These are phyloP conservation scores for Cenchrus purpureus DNA, from an alignment of 176 grass and related monocot species.

Conservation along the genomic window DNA sequence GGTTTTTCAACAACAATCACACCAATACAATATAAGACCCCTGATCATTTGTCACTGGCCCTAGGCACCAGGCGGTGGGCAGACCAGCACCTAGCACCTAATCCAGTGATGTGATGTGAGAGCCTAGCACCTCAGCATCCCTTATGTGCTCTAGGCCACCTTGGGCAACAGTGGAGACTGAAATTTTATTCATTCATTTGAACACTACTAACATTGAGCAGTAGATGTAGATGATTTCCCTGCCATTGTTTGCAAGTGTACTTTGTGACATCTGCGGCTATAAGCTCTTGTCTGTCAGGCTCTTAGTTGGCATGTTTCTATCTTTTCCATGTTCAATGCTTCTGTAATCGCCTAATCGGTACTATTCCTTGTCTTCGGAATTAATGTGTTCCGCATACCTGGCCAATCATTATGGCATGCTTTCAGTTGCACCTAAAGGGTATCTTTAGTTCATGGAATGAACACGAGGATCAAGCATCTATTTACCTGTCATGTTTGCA, in stretches of 20 bases:
- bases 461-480: neutral
- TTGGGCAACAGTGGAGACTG: neutral
- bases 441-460: neutral
- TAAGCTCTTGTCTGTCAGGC: neutral
- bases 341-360: neutral
- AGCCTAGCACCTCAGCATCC: neutral
- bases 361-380: neutral
- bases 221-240: neutral
- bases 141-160: neutral
- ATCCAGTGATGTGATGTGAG: neutral
- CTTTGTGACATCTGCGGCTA: neutral
- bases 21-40: neutral
- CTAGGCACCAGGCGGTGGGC: neutral
- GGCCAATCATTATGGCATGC: conserved; percentile 20
- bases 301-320: conserved; percentile 11
- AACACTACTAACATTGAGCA: neutral
- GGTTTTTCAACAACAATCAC: neutral
- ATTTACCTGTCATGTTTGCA: conserved; percentile 9
- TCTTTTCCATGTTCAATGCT: neutral
- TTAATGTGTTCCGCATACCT: neutral
- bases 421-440: conserved; percentile 12
- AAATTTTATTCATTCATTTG: conserved; percentile 17
- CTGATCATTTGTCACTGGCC: neutral
- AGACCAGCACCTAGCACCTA: neutral
- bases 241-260: conserved; percentile 7